A percentile compares a stretch with the other conserved stretches of the same genome.
These are phyloP conservation scores for Eucalyptus dawsonii DNA, from an alignment of 345 rosid genomes.

Conservation along the genomic window DNA sequence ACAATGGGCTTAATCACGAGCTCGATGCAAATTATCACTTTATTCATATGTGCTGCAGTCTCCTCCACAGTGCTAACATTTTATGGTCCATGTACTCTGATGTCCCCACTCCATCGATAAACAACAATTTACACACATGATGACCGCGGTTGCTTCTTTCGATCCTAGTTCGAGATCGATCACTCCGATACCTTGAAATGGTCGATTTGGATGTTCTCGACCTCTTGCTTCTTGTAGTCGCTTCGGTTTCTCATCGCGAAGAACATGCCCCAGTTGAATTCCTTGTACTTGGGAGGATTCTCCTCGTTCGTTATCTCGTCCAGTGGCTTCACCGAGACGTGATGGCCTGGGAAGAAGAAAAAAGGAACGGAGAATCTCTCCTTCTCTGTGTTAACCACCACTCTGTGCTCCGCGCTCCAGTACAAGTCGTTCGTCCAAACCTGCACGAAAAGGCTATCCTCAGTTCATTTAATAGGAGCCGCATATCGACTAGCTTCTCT, in stretches of 20 bases:
- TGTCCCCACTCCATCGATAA: background rate
- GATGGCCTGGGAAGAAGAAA: slow-evolving; percentile 26
- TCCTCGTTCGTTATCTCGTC: slow-evolving; percentile 15
- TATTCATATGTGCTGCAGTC: background rate
- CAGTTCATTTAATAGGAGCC: background rate
- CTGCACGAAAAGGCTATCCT: background rate
- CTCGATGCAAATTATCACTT: background rate
- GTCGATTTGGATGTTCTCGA: slow-evolving; percentile 26
- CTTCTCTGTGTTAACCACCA: slow-evolving; percentile 20
- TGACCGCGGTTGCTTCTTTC: background rate
- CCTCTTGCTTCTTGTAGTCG: slow-evolving; percentile 31
- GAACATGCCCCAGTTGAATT: slow-evolving; percentile 31
- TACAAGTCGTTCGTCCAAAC: slow-evolving; percentile 43
- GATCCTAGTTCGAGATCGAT: background rate
- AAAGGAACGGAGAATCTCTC: slow-evolving; percentile 36
- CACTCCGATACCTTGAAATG: slow-evolving; percentile 10
- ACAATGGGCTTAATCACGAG: background rate
- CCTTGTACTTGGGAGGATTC: slow-evolving; percentile 15
- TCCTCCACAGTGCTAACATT: background rate
- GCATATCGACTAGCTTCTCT: background rate
- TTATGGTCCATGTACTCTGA: background rate
- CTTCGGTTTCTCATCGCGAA: slow-evolving; percentile 9
- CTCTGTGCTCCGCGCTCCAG: slow-evolving; percentile 39
- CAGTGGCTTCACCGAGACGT: slow-evolving; percentile 18
- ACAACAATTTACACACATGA: background rate